Conservation (phyloP, 106 monocot genomes). For the Posidonia australis region DNA sequence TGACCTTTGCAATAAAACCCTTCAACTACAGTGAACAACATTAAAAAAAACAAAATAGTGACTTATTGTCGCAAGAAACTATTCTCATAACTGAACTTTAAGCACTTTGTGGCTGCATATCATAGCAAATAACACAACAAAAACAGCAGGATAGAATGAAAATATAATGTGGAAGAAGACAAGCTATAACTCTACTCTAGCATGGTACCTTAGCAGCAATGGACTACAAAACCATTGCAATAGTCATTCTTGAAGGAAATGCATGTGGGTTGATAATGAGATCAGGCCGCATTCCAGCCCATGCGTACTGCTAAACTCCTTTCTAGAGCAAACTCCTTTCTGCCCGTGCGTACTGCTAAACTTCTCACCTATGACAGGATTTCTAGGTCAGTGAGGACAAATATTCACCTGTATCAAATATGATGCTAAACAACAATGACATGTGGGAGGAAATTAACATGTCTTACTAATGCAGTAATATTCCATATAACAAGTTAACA, state of each 20-base stretch:
- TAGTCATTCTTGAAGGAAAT: conserved; percentile 98
- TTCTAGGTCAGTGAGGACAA: conserved; percentile 55
- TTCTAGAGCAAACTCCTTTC: conserved; percentile 98
- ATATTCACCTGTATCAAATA: conserved; percentile 50
- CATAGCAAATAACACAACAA: neutral
- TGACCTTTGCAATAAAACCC: no score
- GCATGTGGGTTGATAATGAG: conserved; percentile 99
- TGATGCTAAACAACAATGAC: neutral
- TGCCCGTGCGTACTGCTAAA: conserved; percentile 99
- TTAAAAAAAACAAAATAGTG: no score
- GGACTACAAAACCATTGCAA: conserved; percentile 97
- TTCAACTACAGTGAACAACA: no score
- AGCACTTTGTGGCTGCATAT: no score
- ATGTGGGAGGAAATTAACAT: neutral
- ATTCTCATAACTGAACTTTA: no score
- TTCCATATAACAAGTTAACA: neutral
- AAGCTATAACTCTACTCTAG: neutral
- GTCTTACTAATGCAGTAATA: neutral
- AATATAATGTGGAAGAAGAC: neutral
- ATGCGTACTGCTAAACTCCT: no score
- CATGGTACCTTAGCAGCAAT: conserved; percentile 80
- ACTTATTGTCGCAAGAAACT: no score
- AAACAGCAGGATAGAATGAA: neutral
- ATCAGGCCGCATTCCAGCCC: conserved; percentile 98
- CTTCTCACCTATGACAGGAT: conserved; percentile 93